Percentiles rank a stretch among this genome's conserved stretches.
phyloP scores from a whole-genome alignment of 345 rosid species.

The Punica granatum region DNA sequence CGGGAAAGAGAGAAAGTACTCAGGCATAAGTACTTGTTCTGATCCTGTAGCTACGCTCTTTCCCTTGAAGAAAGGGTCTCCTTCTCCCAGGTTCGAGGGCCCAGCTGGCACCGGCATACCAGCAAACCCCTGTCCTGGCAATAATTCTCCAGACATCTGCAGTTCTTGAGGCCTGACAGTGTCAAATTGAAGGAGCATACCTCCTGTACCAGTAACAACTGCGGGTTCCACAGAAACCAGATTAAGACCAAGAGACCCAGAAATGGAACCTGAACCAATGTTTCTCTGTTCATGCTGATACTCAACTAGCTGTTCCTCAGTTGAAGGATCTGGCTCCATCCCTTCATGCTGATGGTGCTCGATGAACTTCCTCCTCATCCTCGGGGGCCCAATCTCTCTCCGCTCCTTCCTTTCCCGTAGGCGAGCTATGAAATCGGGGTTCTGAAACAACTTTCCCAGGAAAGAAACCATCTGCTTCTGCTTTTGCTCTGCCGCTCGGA shows the following conservation, averaged over 20 bases:
- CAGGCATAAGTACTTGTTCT: constrained; percentile 33
- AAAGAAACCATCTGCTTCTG: constrained; percentile 75
- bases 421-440: constrained; percentile 45
- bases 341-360: constrained; percentile 39
- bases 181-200: constrained; percentile 22
- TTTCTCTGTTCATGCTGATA: constrained; percentile 30
- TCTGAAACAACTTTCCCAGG: constrained; percentile 64
- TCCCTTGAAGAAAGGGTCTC: constrained; percentile 32
- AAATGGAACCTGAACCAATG: constrained; percentile 9
- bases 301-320: constrained; percentile 38
- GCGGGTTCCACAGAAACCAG: constrained; percentile 19
- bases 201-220: constrained; percentile 22
- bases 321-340: constrained; percentile 25
- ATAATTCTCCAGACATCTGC: constrained; percentile 12
- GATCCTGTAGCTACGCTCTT: constrained; percentile 25
- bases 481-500: constrained; percentile 59
- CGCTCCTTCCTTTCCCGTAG: constrained; percentile 44
- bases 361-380: constrained; percentile 54
- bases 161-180: constrained; percentile 13
- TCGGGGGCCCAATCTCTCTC: constrained; percentile 32
- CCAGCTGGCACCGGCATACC: constrained; percentile 21
- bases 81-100: constrained; percentile 20
- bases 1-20: constrained; percentile 47
- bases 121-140: constrained; percentile 9
- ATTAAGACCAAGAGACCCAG: constrained; percentile 15